These are phyloP conservation scores for Cutaneotrichosporon sp. DNA, from an alignment of 1,284 basidiomycete species.

Conservation along the genomic window DNA sequence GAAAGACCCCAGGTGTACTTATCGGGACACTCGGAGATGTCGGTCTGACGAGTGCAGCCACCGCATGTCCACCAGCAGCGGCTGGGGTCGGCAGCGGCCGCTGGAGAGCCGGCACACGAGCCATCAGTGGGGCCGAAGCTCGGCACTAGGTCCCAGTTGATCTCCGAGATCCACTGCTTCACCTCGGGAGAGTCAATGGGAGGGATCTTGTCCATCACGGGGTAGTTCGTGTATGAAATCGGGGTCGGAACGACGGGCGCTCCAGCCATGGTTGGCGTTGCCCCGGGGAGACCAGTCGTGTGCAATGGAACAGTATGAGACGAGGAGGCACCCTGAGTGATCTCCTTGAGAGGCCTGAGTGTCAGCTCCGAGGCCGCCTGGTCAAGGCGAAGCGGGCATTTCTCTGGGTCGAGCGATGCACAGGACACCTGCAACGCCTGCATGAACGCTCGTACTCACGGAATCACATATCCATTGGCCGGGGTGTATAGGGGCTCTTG, in stretches of 20 bases:
- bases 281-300: constrained; percentile 40
- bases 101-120: constrained; percentile 58
- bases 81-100: constrained; percentile 55
- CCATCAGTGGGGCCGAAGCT: constrained; percentile 36
- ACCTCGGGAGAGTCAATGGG: constrained; percentile 65
- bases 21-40: constrained; percentile 71
- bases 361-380: no score
- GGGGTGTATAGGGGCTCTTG: constrained; percentile 27
- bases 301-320: constrained; percentile 54
- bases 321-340: constrained; percentile 64
- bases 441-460: constrained; percentile 33
- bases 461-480: constrained; percentile 35
- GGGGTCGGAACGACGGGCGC: constrained; percentile 47
- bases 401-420: no score
- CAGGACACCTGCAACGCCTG: background rate
- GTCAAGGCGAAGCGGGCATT: no score
- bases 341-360: constrained; percentile 52
- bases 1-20: constrained; percentile 52
- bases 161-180: constrained; percentile 64
- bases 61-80: constrained; percentile 86
- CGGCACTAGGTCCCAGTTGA: constrained; percentile 37
- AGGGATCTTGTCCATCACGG: constrained; percentile 62
- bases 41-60: constrained; percentile 65
- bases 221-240: constrained; percentile 53
- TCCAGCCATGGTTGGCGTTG: constrained; percentile 42